A percentile compares a stretch with the other conserved stretches of the same genome.
These are phyloP conservation scores for Kodamaea laetipori DNA, from an alignment of 805 yeast species.

Conservation along the genomic window DNA sequence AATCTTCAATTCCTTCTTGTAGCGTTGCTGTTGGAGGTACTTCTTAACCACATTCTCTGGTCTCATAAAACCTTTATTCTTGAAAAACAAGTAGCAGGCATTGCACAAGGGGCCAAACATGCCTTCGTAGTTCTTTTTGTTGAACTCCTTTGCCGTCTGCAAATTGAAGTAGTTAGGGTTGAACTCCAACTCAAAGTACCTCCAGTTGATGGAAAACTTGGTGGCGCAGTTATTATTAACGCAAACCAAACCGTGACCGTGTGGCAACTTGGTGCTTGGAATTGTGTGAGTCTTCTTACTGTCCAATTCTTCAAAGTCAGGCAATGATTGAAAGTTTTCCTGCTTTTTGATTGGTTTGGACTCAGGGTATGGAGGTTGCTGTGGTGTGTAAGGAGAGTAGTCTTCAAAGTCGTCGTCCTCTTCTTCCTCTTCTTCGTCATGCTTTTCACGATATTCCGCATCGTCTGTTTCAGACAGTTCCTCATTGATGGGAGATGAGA, in stretches of 20 bases:
- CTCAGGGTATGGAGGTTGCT: constrained; percentile 38
- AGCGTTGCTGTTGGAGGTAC: constrained; percentile 46
- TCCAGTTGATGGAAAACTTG: constrained; percentile 42
- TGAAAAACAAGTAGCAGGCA: constrained; percentile 46
- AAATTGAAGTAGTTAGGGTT: constrained; percentile 40
- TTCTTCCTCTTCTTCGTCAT: constrained; percentile 18
- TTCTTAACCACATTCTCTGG: constrained; percentile 49
- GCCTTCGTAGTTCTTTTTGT: constrained; percentile 45
- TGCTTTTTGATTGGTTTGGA: constrained; percentile 6
- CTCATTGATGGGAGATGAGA: constrained; percentile 47
- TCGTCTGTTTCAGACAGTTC: constrained; percentile 39
- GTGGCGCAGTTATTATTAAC: constrained; percentile 45
- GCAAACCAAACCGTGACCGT: constrained; percentile 42
- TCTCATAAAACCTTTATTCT: constrained; percentile 74
- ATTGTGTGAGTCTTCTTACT: constrained; percentile 46
- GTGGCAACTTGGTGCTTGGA: constrained; percentile 38
- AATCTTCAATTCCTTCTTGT: constrained; percentile 38
- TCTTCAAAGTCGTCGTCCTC: constrained; percentile 23
- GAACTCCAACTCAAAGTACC: constrained; percentile 45
- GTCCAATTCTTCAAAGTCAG: constrained; percentile 47
- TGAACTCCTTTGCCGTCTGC: constrained; percentile 39
- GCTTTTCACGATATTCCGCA: constrained; percentile 25
- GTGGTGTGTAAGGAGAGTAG: constrained; percentile 45
- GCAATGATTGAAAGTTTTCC: constrained; percentile 38
- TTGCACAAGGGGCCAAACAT: constrained; percentile 51